A percentile compares a stretch with the other conserved stretches of the same genome.
These are phyloP conservation scores for Bipolaris zeicola DNA, from an alignment of 2,329 filamentous ascomycete genomes.

Conservation along the genomic window DNA sequence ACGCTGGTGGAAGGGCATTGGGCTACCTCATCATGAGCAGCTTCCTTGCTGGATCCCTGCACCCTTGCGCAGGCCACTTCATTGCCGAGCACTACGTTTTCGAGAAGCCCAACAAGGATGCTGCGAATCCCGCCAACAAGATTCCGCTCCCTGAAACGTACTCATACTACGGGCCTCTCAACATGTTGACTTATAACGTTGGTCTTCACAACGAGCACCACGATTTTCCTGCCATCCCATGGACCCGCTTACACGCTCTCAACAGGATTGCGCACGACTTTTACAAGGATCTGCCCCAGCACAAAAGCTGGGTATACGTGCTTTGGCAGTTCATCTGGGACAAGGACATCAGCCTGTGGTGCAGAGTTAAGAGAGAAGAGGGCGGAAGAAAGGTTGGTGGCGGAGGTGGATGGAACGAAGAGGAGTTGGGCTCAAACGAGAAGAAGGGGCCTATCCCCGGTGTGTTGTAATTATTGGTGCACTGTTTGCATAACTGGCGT, in stretches of 20 bases:
- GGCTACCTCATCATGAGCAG: constrained; percentile 86
- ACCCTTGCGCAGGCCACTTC: constrained; percentile 95
- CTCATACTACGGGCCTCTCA: constrained; percentile 93
- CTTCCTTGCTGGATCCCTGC: constrained; percentile 90
- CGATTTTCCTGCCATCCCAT: constrained; percentile 95
- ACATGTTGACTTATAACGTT: constrained; percentile 94
- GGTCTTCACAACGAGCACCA: constrained; percentile 99
- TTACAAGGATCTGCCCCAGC: constrained; percentile 83
- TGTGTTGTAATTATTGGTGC: constrained; percentile 27
- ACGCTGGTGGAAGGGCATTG: constrained; percentile 67
- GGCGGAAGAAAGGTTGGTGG: constrained; percentile 67
- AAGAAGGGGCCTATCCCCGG: constrained; percentile 54
- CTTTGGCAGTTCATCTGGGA: constrained; percentile 97
- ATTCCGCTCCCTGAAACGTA: constrained; percentile 83
- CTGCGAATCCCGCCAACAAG: constrained; percentile 57
- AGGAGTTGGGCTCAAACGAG: constrained; percentile 57
- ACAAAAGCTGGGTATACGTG: constrained; percentile 89
- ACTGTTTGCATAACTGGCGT: constrained; percentile 7
- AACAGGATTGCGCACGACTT: constrained; percentile 86
- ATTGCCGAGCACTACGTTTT: constrained; percentile 86
- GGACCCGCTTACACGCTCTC: constrained; percentile 81
- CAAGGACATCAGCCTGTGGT: constrained; percentile 85
- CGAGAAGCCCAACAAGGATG: constrained; percentile 58
- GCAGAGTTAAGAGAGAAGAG: constrained; percentile 88
- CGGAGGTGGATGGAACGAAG: constrained; percentile 51